These are phyloP conservation scores for Penicillium riverlandense DNA, from an alignment of 495 filamentous ascomycete species.

Conservation along the genomic window DNA sequence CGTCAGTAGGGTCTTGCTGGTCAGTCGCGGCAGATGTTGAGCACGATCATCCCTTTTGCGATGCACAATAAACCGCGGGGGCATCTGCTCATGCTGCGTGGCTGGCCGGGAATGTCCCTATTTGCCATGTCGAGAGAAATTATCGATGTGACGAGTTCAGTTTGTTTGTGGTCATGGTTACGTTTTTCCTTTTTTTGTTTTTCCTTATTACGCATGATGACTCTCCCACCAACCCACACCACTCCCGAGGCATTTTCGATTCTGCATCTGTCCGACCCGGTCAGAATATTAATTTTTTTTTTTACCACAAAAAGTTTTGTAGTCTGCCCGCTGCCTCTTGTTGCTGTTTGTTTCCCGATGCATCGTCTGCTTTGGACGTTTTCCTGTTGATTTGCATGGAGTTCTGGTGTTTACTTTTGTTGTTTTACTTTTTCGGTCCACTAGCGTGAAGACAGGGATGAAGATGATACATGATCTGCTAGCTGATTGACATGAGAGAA, in stretches of 20 bases:
- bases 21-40: not conserved
- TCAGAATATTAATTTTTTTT: not conserved
- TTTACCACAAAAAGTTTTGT: conserved; percentile 19
- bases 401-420: conserved; percentile 8
- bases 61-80: conserved; percentile 40
- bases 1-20: no score
- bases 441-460: conserved; percentile 3
- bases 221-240: not conserved
- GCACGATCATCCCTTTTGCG: conserved; percentile 21
- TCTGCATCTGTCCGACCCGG: conserved; percentile 10
- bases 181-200: conserved; percentile 1
- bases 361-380: conserved; percentile 16
- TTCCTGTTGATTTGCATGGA: conserved; percentile 17
- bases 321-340: conserved; percentile 13
- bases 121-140: conserved; percentile 8
- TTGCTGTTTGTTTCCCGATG: conserved; percentile 6
- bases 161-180: conserved; percentile 5
- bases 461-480: conserved; percentile 4
- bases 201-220: conserved; percentile 17
- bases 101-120: not conserved
- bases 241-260: conserved; percentile 19
- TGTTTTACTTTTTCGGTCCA: conserved; percentile 3
- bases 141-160: conserved; percentile 9
- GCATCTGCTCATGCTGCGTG: not conserved
- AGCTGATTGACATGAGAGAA: conserved; percentile 4